A percentile compares a stretch with the other conserved stretches of the same genome.
phyloP scores from a whole-genome alignment of 768 basidiomycete genomes.

The Suillus occidentalis region DNA sequence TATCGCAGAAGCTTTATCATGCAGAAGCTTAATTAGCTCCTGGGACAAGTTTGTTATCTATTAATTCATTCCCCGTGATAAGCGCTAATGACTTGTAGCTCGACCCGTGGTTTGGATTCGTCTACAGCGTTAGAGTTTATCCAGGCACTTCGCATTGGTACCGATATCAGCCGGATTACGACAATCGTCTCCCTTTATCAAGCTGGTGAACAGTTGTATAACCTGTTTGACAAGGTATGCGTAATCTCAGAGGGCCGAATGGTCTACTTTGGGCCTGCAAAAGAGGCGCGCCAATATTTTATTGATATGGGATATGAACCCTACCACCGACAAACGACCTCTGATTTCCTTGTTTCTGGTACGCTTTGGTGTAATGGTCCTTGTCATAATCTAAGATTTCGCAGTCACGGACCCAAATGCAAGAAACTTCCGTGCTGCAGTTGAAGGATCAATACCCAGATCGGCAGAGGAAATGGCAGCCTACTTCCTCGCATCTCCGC shows the following conservation, averaged over 20 bases:
- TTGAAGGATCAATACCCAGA: constrained; percentile 30
- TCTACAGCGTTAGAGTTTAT: constrained; percentile 88
- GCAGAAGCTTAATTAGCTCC: neutral
- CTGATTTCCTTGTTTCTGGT: constrained; percentile 54
- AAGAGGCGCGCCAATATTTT: constrained; percentile 78
- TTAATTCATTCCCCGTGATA: neutral
- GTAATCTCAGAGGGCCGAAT: constrained; percentile 80
- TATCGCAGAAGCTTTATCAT: constrained; percentile 68
- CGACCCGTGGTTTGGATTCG: constrained; percentile 79
- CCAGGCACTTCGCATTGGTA: constrained; percentile 76
- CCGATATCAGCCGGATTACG: constrained; percentile 78
- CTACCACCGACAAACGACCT: constrained; percentile 57
- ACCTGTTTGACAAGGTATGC: constrained; percentile 85
- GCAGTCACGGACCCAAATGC: constrained; percentile 63
- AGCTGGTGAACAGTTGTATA: constrained; percentile 77
- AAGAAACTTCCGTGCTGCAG: constrained; percentile 44
- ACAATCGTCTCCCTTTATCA: constrained; percentile 77
- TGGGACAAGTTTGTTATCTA: neutral
- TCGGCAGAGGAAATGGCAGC: constrained; percentile 60
- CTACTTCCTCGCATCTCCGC: constrained; percentile 42
- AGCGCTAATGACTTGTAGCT: constrained; percentile 19
- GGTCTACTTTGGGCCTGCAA: constrained; percentile 76
- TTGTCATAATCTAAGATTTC: neutral
- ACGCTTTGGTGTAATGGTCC: neutral
- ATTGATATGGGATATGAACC: constrained; percentile 59